Base-by-base conservation (phyloP, 2,329 filamentous ascomycete species). In the Fusarium drepaniforme region DNA sequence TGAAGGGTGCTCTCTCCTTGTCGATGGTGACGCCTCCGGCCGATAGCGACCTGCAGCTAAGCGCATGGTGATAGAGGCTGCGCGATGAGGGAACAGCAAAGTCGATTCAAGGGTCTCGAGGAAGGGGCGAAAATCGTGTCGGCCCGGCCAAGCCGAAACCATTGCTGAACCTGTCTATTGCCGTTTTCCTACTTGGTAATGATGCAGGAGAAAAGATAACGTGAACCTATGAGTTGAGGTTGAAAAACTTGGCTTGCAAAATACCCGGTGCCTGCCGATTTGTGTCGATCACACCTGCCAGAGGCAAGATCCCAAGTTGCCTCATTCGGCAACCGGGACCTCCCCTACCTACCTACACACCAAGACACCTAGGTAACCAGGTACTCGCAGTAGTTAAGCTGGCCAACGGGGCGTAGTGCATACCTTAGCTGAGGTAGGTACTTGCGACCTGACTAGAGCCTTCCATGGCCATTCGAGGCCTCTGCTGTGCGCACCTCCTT, bases 11-110 rank as follows among this genome's bases (percentile, higher is more conserved):
- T 63, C 60, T 58, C 59, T 72, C 30, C 46, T 49, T 64, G 64
- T 42, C 70, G 60, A 75, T 75, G 70, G 65, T 61, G 68, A 74
- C 51, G 73, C 70, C 69, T 77, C 67, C 58, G 63, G 73, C 73
- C 73, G 73, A 75, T 75, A 71, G 65, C 63, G 68, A 74, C 57
- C 71, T 78, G 76, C 76, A 78, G 69, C 76, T 76, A 76, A 72
- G 59, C 68, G 53, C 61, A 74, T 74, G 68, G 51, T 64, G 73
- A 69, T 73, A 59, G 61, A 40, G 28, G 59, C 33, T 65, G 56
- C 33, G 60, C 66, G 71, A 74, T 76, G 73, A 71, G 70, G 42
- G 68, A 74, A 68, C 66, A 56, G 73, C 68, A 59, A 63, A 68
- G 73, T 61, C 73, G 73, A 75, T 75, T 71, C 64, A 61, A 70